Conservation (phyloP, 1,284 basidiomycete species). For the Sphagnurus paluster region DNA sequence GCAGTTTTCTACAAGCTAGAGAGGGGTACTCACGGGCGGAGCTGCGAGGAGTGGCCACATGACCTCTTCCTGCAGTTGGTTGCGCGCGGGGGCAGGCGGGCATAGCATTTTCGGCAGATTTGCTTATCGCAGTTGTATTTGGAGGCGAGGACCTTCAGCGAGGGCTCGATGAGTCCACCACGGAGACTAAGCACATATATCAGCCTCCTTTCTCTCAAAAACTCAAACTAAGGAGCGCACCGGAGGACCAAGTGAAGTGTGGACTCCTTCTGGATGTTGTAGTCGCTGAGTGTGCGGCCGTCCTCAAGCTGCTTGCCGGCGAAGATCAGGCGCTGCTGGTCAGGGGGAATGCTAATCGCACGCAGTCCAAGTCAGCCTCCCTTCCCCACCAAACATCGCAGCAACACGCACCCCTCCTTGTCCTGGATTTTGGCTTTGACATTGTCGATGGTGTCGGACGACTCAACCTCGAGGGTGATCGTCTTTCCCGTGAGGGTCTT, state of each 20-base stretch:
- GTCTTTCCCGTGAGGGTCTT: constrained; percentile 98
- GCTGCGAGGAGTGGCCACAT: constrained; percentile 93
- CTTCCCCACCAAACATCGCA: neutral
- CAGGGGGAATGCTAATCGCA: constrained; percentile 75
- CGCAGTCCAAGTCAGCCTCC: neutral
- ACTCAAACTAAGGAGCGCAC: constrained; percentile 38
- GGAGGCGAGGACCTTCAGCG: constrained; percentile 92
- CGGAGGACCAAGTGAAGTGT: constrained; percentile 97
- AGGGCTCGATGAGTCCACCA: constrained; percentile 99
- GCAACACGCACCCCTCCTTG: constrained; percentile 79
- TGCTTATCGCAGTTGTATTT: constrained; percentile 99
- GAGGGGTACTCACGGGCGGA: constrained; percentile 77
- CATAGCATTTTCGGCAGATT: constrained; percentile 99
- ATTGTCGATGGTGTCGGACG: constrained; percentile 94
- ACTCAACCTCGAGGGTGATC: constrained; percentile 98
- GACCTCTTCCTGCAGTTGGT: constrained; percentile 97
- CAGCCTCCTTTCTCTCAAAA: neutral
- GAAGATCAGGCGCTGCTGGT: constrained; percentile 94
- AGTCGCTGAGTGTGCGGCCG: constrained; percentile 91
- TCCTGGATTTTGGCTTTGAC: constrained; percentile 87
- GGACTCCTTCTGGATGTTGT: constrained; percentile 99
- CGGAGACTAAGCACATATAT: constrained; percentile 64
- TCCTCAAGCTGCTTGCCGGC: constrained; percentile 97
- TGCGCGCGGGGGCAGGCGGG: constrained; percentile 97
- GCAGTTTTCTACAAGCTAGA: too few species aligned